Evolutionary conservation across 495 filamentous ascomycete genomes (phyloP).

Genomic region (Penicillium psychrofluorescens): DNA sequence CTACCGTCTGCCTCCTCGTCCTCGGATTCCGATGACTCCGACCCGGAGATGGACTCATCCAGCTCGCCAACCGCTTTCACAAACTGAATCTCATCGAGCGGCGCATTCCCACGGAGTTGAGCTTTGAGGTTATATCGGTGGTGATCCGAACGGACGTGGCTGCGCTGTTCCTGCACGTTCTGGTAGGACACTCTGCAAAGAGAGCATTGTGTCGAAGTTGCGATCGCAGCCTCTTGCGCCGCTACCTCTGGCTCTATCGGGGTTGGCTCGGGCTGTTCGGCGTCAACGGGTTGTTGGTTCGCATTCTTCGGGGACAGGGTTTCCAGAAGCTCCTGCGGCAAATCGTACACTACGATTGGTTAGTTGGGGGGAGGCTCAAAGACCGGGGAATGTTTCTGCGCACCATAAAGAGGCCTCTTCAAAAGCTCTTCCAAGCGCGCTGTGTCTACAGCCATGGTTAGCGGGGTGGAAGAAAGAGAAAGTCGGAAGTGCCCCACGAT

Average conservation of each 20-base stretch:
- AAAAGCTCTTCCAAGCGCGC: conserved; percentile 43
- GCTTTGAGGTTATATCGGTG: conserved; percentile 93
- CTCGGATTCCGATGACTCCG: conserved; percentile 50
- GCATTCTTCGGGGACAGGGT: conserved; percentile 55
- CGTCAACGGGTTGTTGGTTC: conserved; percentile 16
- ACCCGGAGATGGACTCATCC: conserved; percentile 89
- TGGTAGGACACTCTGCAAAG: conserved; percentile 67
- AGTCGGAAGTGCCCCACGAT: conserved; percentile 10
- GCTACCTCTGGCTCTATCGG: conserved; percentile 18
- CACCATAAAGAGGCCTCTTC: conserved; percentile 57
- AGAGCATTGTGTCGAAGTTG: conserved; percentile 68
- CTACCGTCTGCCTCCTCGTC: conserved; percentile 44
- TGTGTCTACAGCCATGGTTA: conserved; percentile 13
- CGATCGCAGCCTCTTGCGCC: conserved; percentile 35
- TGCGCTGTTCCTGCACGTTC: conserved; percentile 72
- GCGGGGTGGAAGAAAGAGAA: conserved; percentile 2
- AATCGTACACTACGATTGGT: conserved; percentile 64
- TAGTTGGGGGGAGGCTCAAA: conserved; percentile 5
- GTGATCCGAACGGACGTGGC: conserved; percentile 83
- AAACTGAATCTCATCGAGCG: conserved; percentile 73
- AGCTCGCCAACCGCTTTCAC: conserved; percentile 74
- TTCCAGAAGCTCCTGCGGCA: conserved; percentile 68
- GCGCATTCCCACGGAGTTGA: conserved; percentile 60
- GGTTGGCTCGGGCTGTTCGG: conserved; percentile 12
- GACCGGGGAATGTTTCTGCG: neutral